Evolutionary conservation across 2,329 filamentous ascomycete species (phyloP).

Genomic region (Phialemoniopsis sp.): DNA sequence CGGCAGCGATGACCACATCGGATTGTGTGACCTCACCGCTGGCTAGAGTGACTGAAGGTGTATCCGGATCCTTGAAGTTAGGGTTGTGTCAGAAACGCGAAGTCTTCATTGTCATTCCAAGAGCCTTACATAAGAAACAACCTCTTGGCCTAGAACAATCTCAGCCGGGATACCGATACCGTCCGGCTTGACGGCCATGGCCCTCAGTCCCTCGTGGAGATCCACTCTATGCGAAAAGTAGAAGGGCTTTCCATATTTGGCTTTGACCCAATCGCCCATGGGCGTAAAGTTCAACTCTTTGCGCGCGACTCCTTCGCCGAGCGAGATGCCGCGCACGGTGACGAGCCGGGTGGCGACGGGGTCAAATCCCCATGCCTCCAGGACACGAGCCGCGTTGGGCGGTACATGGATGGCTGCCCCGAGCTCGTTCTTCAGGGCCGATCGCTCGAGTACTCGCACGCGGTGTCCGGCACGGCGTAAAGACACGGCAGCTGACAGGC

Average conservation of each 20-base stretch:
- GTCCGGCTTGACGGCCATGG: slow-evolving; percentile 21
- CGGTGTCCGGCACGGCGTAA: slow-evolving; percentile 26
- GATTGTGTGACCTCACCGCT: slow-evolving; percentile 19
- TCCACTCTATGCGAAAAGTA: slow-evolving; percentile 35
- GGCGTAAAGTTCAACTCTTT: slow-evolving; percentile 4
- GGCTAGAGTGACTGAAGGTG: slow-evolving; percentile 19
- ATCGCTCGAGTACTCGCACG: slow-evolving; percentile 31
- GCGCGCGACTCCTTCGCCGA: slow-evolving; percentile 3
- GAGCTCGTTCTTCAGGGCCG: slow-evolving; percentile 26
- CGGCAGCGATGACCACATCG: slow-evolving; percentile 38
- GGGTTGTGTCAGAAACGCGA: too few species aligned
- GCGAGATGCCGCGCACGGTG: not conserved
- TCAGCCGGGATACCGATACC: slow-evolving; percentile 17
- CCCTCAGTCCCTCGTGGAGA: slow-evolving; percentile 28
- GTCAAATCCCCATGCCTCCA: slow-evolving; percentile 29
- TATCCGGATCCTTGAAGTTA: slow-evolving; percentile 13
- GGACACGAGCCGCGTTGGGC: slow-evolving; percentile 28
- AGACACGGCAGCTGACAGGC: slow-evolving; percentile 25
- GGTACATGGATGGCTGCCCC: slow-evolving; percentile 32
- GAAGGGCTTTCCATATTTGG: slow-evolving; percentile 21
- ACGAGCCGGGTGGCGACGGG: slow-evolving; percentile 20
- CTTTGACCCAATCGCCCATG: slow-evolving; percentile 10
- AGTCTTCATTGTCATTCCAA: too few species aligned
- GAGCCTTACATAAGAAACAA: slow-evolving; percentile 18
- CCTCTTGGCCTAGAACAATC: slow-evolving; percentile 16